phyloP scores from a whole-genome alignment of 208 protist genomes.

The Leishmania major region DNA sequence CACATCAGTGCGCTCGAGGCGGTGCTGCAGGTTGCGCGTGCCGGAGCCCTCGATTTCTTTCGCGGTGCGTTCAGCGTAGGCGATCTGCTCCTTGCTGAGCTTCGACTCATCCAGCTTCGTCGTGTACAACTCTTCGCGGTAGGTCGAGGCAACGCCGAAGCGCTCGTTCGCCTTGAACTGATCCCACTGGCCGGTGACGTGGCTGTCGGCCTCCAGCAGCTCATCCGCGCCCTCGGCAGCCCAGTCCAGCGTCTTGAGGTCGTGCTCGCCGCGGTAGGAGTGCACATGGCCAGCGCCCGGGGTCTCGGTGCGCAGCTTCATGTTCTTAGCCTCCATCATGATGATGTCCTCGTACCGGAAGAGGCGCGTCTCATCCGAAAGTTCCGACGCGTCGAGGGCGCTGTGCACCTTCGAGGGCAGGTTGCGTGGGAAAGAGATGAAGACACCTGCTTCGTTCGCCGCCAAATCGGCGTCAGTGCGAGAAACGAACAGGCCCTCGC shows the following conservation, averaged over 20 bases:
- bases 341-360: slow-evolving; percentile 75
- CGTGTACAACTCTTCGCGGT: slow-evolving; percentile 89
- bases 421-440: slow-evolving; percentile 69
- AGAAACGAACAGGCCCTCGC: slow-evolving; percentile 88
- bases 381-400: slow-evolving; percentile 45
- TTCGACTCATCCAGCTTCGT: slow-evolving; percentile 83
- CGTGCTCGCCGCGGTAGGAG: slow-evolving; percentile 55
- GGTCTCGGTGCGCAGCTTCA: slow-evolving; percentile 77
- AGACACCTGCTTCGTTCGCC: slow-evolving; percentile 54
- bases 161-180: slow-evolving; percentile 88
- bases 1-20: slow-evolving; percentile 64
- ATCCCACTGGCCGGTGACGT: slow-evolving; percentile 78
- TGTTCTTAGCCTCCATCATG: slow-evolving; percentile 65
- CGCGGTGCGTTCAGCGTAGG: slow-evolving; percentile 67
- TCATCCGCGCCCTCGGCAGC: slow-evolving; percentile 60
- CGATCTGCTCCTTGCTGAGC: slow-evolving; percentile 72
- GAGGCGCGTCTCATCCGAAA: slow-evolving; percentile 44
- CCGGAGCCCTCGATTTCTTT: slow-evolving; percentile 75
- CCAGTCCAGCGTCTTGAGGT: slow-evolving; percentile 79
- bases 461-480: slow-evolving; percentile 70
- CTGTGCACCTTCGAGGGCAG: slow-evolving; percentile 54
- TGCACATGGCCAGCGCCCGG: slow-evolving; percentile 51
- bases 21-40: slow-evolving; percentile 70
- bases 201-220: slow-evolving; percentile 54
- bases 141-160: slow-evolving; percentile 86